Evolutionary conservation across 179 eudicot genomes (phyloP).

Genomic region (Beta corolliflora): DNA sequence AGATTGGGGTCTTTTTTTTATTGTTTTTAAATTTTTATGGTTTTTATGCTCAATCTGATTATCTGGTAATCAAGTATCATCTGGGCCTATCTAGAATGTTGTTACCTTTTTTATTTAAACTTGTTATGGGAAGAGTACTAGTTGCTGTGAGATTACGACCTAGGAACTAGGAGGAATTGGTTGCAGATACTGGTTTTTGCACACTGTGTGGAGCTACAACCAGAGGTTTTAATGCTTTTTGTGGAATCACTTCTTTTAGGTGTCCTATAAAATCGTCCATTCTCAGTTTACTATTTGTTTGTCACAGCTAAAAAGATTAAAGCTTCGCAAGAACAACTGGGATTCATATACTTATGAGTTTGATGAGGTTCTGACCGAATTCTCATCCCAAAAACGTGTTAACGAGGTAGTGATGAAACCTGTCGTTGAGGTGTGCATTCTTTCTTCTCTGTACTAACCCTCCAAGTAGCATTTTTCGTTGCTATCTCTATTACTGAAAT

Average conservation of each 20-base stretch:
- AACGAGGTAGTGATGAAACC: constrained; percentile 84
- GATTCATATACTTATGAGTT: constrained; percentile 83
- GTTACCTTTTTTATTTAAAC: constrained; percentile 3
- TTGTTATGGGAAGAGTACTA: constrained; percentile 85
- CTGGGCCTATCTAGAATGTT: constrained; percentile 5
- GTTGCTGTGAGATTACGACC: constrained; percentile 93
- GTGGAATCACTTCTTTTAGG: not conserved
- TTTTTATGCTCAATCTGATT: not conserved
- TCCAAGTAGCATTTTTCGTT: not conserved
- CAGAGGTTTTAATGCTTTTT: constrained; percentile 56
- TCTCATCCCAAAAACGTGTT: constrained; percentile 83
- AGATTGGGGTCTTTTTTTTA: no score
- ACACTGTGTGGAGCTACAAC: constrained; percentile 90
- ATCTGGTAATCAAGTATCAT: not conserved
- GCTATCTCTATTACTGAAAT: not conserved
- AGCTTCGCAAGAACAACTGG: constrained; percentile 87
- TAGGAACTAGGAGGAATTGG: constrained; percentile 73
- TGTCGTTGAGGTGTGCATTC: constrained; percentile 67
- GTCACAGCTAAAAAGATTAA: constrained; percentile 76
- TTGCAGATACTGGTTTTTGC: constrained; percentile 93
- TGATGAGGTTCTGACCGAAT: constrained; percentile 81
- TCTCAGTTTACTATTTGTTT: constrained; percentile 10
- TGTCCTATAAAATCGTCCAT: not conserved
- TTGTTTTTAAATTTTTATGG: no score
- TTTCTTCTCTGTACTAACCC: constrained; percentile 13